These are phyloP conservation scores for Petasospora rhodanensis DNA, from an alignment of 1,139 yeast genomes.

Conservation along the genomic window DNA sequence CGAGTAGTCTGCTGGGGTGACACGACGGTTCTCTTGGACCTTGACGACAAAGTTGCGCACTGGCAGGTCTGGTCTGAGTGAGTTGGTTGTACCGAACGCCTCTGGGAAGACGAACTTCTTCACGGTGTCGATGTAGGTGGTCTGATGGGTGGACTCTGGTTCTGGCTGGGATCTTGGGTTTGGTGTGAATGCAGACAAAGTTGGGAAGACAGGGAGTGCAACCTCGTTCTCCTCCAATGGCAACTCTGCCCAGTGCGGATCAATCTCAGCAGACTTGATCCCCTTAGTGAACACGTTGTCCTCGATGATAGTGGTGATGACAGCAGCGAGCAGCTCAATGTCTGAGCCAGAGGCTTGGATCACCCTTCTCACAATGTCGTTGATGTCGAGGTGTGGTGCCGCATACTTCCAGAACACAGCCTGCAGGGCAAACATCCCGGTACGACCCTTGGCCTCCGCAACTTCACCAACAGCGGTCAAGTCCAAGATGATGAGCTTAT, in stretches of 20 bases:
- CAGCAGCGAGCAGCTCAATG: conserved; percentile 79
- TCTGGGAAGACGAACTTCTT: conserved; percentile 77
- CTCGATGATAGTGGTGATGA: conserved; percentile 63
- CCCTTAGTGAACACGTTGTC: conserved; percentile 44
- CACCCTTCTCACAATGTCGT: conserved; percentile 71
- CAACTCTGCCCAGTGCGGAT: conserved; percentile 30
- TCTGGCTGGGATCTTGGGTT: conserved; percentile 45
- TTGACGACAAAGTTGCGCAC: conserved; percentile 81
- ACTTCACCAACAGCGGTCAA: conserved; percentile 52
- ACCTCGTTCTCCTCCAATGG: conserved; percentile 26
- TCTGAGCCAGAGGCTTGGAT: conserved; percentile 79
- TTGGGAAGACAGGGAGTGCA: conserved; percentile 46
- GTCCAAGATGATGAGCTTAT: conserved; percentile 53
- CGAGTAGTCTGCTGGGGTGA: conserved; percentile 87
- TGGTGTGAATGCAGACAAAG: conserved; percentile 56
- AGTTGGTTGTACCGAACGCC: conserved; percentile 53
- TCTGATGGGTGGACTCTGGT: conserved; percentile 40
- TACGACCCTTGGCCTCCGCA: conserved; percentile 72
- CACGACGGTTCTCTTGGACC: conserved; percentile 87
- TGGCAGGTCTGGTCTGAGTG: conserved; percentile 87
- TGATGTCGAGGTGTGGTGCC: conserved; percentile 54
- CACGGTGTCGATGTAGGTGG: conserved; percentile 52
- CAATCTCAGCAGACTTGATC: conserved; percentile 41
- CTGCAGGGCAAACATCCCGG: conserved; percentile 70
- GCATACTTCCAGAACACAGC: conserved; percentile 76